Evolutionary conservation across 2,329 filamentous ascomycete species (phyloP).

Genomic region (Didymella pinodella): DNA sequence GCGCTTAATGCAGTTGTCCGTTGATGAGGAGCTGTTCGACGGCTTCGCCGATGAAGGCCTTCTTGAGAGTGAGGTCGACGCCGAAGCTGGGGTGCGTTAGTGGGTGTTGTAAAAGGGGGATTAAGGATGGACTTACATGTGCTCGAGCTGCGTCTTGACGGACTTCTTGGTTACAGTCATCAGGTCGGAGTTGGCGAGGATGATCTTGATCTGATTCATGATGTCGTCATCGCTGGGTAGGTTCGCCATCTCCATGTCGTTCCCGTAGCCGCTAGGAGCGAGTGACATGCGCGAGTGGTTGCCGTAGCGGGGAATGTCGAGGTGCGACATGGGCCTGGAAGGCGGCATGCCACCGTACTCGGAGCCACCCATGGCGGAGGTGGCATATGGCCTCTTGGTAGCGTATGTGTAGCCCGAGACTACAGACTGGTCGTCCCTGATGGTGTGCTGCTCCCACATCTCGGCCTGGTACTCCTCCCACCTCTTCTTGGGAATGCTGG

Average conservation of each 20-base stretch:
- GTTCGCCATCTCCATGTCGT: constrained; percentile 72
- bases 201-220: constrained; percentile 92
- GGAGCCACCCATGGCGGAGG: constrained; percentile 52
- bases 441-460: constrained; percentile 95
- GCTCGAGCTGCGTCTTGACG: constrained; percentile 92
- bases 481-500: constrained; percentile 93
- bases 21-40: constrained; percentile 39
- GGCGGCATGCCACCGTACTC: constrained; percentile 69
- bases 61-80: constrained; percentile 83
- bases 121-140: constrained; percentile 57
- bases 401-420: constrained; percentile 93
- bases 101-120: neutral
- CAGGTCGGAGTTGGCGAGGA: constrained; percentile 87
- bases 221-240: constrained; percentile 89
- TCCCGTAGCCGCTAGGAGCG: constrained; percentile 64
- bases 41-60: constrained; percentile 76
- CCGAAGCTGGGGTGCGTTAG: constrained; percentile 66
- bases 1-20: constrained; percentile 18
- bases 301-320: constrained; percentile 63
- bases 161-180: constrained; percentile 99
- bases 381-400: constrained; percentile 74
- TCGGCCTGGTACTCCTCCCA: constrained; percentile 99
- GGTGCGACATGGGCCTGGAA: constrained; percentile 65
- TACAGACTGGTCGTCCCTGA: constrained; percentile 81
- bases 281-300: constrained; percentile 59